Evolutionary conservation across 768 basidiomycete species (phyloP).

Genomic region (Lactifluus subvellereus): DNA sequence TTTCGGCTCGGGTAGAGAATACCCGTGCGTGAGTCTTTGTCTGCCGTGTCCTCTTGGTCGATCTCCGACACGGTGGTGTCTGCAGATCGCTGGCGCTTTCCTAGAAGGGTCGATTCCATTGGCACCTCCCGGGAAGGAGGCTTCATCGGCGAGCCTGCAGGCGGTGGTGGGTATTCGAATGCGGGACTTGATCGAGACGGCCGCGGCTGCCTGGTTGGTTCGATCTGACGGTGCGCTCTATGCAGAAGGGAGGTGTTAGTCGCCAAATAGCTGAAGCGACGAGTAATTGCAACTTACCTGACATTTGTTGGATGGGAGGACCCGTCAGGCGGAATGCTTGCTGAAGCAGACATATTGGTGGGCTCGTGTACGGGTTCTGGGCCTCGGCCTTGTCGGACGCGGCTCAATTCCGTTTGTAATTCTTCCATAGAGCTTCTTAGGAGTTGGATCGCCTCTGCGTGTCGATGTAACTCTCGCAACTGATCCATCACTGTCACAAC

Average conservation of each 20-base stretch:
- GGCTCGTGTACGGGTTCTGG: slow-evolving; percentile 18
- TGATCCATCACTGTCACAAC: slow-evolving; percentile 16
- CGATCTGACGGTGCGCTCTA: slow-evolving; percentile 5
- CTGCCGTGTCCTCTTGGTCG: slow-evolving; percentile 35
- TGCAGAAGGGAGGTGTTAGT: neutral
- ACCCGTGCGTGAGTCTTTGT: slow-evolving; percentile 36
- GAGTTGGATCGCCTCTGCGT: slow-evolving; percentile 19
- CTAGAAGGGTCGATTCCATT: slow-evolving; percentile 43
- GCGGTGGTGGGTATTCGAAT: slow-evolving; percentile 24
- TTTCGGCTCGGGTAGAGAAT: slow-evolving; percentile 48
- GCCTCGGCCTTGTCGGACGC: slow-evolving; percentile 1
- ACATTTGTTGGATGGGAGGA: slow-evolving; percentile 4
- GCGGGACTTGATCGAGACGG: slow-evolving; percentile 15
- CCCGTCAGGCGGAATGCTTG: slow-evolving; percentile 8
- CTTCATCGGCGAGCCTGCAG: slow-evolving; percentile 20
- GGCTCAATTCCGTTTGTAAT: slow-evolving; percentile 20
- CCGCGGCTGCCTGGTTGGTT: slow-evolving; percentile 6
- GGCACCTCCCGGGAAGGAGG: slow-evolving; percentile 32
- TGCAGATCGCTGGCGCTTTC: slow-evolving; percentile 61
- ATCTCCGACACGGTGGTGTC: slow-evolving; percentile 39
- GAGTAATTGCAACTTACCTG: slow-evolving; percentile 8
- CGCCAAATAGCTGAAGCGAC: neutral
- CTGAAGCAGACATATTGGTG: slow-evolving; percentile 9
- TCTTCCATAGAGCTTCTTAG: slow-evolving; percentile 19
- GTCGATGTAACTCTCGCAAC: slow-evolving; percentile 17